Base-by-base conservation (phyloP, 1,139 yeast genomes). In the Saccharomyces hybrid region DNA sequence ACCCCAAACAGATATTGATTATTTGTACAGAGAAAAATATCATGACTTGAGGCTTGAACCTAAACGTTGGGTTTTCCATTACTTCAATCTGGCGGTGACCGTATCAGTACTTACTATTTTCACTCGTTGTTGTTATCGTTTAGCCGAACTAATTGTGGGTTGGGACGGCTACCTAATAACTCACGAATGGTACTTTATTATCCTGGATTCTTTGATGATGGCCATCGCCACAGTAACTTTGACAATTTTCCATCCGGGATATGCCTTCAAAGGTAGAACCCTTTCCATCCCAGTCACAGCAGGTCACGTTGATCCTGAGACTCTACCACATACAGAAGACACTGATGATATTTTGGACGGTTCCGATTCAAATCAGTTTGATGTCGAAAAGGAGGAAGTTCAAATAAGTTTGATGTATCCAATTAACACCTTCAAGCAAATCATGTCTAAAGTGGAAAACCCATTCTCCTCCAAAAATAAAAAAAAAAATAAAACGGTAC, bases 91-190 rank as follows among this genome's bases (percentile, higher is more conserved):
- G 38, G 84, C 79, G 1, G 69, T 84, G 16, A 74, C 84, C 0
- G 51, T 73, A 8, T 76, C 87, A 0, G 84, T 85, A 2, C 31
- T 84, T 8, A 78, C 80, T 11, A 77, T 89, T 47, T 86, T 80
- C 63, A 77, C 82, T 53, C 81, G 97, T 70, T 87, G 95, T 68
- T 75, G 86, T 44, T 91, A 88, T 71, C 80, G 97, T 71, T 83
- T 89, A 54, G 80, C 83, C 21, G 97, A 91, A 69, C 77, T 90
- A 57, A 75, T 85, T 2, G 81, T 84, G 64, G 96, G 97, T 14
- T 90, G 90, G 82, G 53, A 64, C 3, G 96, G 96, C 0, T 78
- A 75, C 59, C 74, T 90, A 60, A 84, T 88, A 55, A 71, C 74
- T 1, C 84, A 83, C 63, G 98, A 93, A 71, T 78, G 78, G 38